Percentiles rank a stretch among this genome's conserved stretches.
Conservation (phyloP, 2,329 filamentous ascomycete species). For the Fusarium albosuccineum region DNA sequence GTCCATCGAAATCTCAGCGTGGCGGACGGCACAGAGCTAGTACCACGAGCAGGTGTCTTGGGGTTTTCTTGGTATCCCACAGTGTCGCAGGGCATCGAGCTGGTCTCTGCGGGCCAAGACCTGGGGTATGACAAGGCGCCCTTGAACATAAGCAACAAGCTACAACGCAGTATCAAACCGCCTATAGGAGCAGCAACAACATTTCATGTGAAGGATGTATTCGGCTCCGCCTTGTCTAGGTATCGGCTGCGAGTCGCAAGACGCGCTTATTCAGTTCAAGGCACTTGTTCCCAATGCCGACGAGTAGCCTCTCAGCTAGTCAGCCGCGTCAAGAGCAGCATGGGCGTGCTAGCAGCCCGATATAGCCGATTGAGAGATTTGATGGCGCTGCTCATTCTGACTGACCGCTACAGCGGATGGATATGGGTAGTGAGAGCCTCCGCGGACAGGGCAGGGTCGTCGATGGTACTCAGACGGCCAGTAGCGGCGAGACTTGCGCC, state of each 20-base stretch:
- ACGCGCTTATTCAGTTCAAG: constrained; percentile 15
- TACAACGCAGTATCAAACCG: constrained; percentile 3
- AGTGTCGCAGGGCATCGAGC: constrained; percentile 5
- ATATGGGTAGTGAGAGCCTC: not conserved
- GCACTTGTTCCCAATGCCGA: constrained; percentile 3
- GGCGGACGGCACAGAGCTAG: constrained; percentile 7
- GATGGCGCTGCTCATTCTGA: constrained; percentile 20
- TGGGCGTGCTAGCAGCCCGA: constrained; percentile 19
- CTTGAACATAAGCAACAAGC: constrained; percentile 17
- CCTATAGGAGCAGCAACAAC: constrained; percentile 1
- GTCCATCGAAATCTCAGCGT: constrained; percentile 1
- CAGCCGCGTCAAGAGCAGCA: not conserved
- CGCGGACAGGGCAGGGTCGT: not conserved
- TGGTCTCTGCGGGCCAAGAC: constrained; percentile 39
- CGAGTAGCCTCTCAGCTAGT: constrained; percentile 13
- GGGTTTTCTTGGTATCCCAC: constrained; percentile 14
- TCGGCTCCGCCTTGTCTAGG: constrained; percentile 15
- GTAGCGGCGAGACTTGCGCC: constrained; percentile 22
- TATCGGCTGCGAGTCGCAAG: constrained; percentile 18
- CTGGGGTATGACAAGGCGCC: constrained; percentile 36
- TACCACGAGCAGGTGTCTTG: constrained; percentile 12
- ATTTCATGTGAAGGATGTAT: constrained; percentile 5
- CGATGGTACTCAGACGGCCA: constrained; percentile 13
- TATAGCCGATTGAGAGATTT: constrained; percentile 34
- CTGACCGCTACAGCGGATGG: constrained; percentile 28